A percentile compares a stretch with the other conserved stretches of the same genome.
Conservation (phyloP, 257 asterid genomes). For the Fraxinus anomala region DNA sequence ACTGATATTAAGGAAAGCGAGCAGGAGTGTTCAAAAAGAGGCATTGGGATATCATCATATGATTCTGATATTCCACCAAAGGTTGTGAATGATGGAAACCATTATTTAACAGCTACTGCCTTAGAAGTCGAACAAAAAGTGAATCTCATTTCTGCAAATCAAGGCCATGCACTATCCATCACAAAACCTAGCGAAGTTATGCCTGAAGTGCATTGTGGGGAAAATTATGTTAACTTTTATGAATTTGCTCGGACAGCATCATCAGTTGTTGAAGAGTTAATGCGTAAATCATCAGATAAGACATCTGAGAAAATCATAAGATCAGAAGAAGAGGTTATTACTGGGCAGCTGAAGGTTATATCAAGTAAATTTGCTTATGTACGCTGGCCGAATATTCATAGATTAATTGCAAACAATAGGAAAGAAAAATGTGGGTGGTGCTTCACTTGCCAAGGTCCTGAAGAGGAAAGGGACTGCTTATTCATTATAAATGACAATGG, state of each 20-base stretch:
- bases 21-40: slow-evolving; percentile 32
- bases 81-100: slow-evolving; percentile 34
- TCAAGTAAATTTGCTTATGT: slow-evolving; percentile 56
- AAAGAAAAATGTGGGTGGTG: slow-evolving; percentile 98
- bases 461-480: slow-evolving; percentile 71
- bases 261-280: slow-evolving; percentile 51
- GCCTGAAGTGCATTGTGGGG: slow-evolving; percentile 33
- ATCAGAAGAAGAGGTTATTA: slow-evolving; percentile 62
- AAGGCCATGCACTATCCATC: slow-evolving; percentile 24
- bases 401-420: slow-evolving; percentile 36
- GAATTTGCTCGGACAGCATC: slow-evolving; percentile 72
- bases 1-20: slow-evolving; percentile 31
- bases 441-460: slow-evolving; percentile 70
- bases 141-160: slow-evolving; percentile 32
- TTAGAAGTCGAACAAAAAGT: slow-evolving; percentile 36
- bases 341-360: slow-evolving; percentile 71
- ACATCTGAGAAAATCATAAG: slow-evolving; percentile 43
- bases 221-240: slow-evolving; percentile 64
- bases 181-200: slow-evolving; percentile 21
- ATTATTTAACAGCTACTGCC: slow-evolving; percentile 24
- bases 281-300: slow-evolving; percentile 54
- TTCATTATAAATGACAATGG: slow-evolving; percentile 46
- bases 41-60: slow-evolving; percentile 34
- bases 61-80: slow-evolving; percentile 40
- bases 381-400: slow-evolving; percentile 64